phyloP scores from a whole-genome alignment of 2,329 filamentous ascomycete genomes.

The Xylaria sp. region DNA sequence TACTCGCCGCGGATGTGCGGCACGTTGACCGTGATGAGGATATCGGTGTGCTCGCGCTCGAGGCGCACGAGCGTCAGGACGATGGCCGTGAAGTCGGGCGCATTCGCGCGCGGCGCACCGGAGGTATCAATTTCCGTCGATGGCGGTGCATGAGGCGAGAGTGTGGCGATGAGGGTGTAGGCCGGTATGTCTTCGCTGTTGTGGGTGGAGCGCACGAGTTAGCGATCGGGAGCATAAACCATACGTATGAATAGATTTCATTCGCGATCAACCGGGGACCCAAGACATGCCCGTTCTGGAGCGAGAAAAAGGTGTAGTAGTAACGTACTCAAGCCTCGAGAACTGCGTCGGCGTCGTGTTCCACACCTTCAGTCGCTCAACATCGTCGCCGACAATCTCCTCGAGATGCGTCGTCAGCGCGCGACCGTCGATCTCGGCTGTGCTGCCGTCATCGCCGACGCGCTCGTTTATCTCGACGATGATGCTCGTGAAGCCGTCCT shows the following conservation, averaged over 20 bases:
- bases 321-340: constrained; percentile 62
- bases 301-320: neutral
- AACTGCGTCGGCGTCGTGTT: constrained; percentile 71
- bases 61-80: constrained; percentile 82
- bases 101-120: constrained; percentile 52
- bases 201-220: constrained; percentile 11
- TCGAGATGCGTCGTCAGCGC: constrained; percentile 76
- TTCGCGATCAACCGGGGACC: neutral
- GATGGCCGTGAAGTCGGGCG: constrained; percentile 75
- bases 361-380: constrained; percentile 73
- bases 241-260: neutral
- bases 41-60: constrained; percentile 78
- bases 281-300: neutral
- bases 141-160: constrained; percentile 57
- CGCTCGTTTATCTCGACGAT: constrained; percentile 92
- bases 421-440: constrained; percentile 72
- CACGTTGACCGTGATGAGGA: constrained; percentile 88
- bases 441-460: constrained; percentile 65
- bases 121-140: constrained; percentile 44
- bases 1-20: constrained; percentile 83
- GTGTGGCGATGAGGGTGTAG: constrained; percentile 76
- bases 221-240: constrained; percentile 1
- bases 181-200: constrained; percentile 64
- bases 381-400: constrained; percentile 73
- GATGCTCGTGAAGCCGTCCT: constrained; percentile 83